These are phyloP conservation scores for Rhododendron griersonianum DNA, from an alignment of 148 eudicot species.

Conservation along the genomic window DNA sequence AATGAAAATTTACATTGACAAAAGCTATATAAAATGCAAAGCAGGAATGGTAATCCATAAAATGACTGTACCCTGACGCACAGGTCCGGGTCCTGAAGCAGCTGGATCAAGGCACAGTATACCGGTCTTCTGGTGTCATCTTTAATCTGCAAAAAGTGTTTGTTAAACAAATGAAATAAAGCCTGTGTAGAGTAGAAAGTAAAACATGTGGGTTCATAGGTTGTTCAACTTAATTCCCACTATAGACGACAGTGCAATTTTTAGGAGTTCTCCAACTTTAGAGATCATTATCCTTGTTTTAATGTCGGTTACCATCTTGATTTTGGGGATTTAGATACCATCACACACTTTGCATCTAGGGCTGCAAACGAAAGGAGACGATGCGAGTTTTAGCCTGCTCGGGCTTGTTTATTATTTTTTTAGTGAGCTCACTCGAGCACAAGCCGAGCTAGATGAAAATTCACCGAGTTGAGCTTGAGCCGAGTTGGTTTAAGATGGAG, in stretches of 20 bases:
- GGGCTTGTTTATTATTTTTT: background rate
- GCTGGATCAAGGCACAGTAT: conserved; percentile 82
- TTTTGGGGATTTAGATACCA: background rate
- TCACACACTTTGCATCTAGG: background rate
- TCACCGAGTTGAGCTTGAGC: background rate
- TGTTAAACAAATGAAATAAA: conserved; percentile 9
- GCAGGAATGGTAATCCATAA: background rate
- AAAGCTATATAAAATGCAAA: background rate
- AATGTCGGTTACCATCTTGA: background rate
- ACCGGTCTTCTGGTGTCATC: conserved; percentile 87
- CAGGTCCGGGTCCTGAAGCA: conserved; percentile 89
- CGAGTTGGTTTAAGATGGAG: background rate
- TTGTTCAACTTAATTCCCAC: background rate
- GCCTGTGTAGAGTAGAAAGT: background rate
- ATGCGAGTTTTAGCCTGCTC: background rate
- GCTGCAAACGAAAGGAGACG: background rate
- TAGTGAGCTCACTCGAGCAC: background rate
- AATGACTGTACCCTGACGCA: conserved; percentile 71
- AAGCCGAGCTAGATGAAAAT: background rate
- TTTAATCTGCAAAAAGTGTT: conserved; percentile 50
- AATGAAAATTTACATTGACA: background rate
- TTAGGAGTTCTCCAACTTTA: background rate
- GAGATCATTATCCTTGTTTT: background rate
- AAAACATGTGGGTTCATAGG: background rate
- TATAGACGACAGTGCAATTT: background rate